Percentiles rank a stretch among this genome's conserved stretches.
These are phyloP conservation scores for Pythium brachiatum DNA, from an alignment of 352 stramenopile genomes.

Conservation along the genomic window DNA sequence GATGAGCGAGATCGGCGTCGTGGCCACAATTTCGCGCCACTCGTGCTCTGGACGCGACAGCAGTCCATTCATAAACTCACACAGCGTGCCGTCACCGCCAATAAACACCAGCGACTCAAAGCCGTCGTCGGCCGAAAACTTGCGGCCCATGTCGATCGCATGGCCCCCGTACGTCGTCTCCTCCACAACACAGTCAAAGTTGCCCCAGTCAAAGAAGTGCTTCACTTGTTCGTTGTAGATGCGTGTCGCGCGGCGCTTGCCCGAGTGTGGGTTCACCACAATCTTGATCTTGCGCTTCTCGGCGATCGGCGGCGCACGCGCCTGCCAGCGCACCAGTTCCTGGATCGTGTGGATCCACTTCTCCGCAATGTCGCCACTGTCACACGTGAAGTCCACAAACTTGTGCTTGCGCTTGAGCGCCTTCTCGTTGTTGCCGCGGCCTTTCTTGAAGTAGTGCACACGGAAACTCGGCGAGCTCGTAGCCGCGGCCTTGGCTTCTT, in stretches of 20 bases:
- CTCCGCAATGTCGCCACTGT: constrained; percentile 29
- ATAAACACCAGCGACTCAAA: constrained; percentile 82
- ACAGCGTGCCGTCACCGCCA: constrained; percentile 70
- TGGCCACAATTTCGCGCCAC: constrained; percentile 79
- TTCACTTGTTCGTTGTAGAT: constrained; percentile 78
- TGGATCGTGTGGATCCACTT: constrained; percentile 69
- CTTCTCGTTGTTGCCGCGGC: constrained; percentile 52
- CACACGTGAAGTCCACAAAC: constrained; percentile 51
- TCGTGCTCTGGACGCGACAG: constrained; percentile 68
- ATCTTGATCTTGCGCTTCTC: constrained; percentile 79
- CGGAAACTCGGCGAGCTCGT: constrained; percentile 34
- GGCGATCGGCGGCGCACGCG: constrained; percentile 55
- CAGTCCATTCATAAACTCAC: constrained; percentile 83
- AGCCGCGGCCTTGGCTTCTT: constrained; percentile 14
- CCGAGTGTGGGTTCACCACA: constrained; percentile 81
- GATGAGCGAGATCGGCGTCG: constrained; percentile 77
- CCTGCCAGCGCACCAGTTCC: constrained; percentile 81
- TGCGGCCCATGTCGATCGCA: constrained; percentile 72
- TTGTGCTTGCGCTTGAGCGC: constrained; percentile 52
- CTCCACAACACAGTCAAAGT: constrained; percentile 75
- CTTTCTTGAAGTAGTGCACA: constrained; percentile 78
- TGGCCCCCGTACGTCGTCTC: constrained; percentile 73
- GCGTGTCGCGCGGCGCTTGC: constrained; percentile 50
- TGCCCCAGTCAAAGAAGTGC: constrained; percentile 73
- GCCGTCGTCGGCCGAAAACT: constrained; percentile 67